Base-by-base conservation (phyloP, 345 rosid genomes). In the Melaleuca quinquenervia region DNA sequence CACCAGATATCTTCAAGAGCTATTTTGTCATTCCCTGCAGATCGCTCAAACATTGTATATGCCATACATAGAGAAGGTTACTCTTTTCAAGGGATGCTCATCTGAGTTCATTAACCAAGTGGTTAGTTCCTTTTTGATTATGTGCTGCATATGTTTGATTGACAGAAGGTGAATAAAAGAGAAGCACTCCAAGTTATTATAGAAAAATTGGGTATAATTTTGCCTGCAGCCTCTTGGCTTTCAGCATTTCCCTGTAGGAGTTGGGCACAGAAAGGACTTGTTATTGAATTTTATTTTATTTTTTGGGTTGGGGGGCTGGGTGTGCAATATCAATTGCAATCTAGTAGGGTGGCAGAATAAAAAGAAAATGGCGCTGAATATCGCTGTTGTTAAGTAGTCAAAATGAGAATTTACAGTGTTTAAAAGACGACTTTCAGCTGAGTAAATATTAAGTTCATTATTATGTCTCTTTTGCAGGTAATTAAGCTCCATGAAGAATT, bases 401-500 rank as follows among this genome's bases (percentile, higher is more conserved):
- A 64, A 32, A 45, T 32, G 24, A 70, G 45, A 70, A 58, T 18
- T 58, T 14, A 58, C 12, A 18, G 78, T 70, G 13, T 70, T 70
- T 32, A 18, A 18, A 32, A 32, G 78, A 32, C 11, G 18, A 70
- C 13, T 70, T 70, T 64, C 44, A 64, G 76, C 44, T 32, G 45
- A 64, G 22, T 64, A 32, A 32, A 70, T 70, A 45, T 70, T 10
- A 45, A 50, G 49, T 82, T 82, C 53, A 12, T 16, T 76, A 44
- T 50, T 86, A 85, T 82, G 64, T 86, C 45, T 83, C 41, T 41
- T 52, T 89, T 83, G 62, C 91, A 95, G 98, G 98, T 91, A 50
- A 93, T 89, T 84, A 94, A 91, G 88, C 94, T 97, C 56, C 99
- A 97, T 88, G 99, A 97, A 92, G 99, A 97, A 87, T 96, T 96